Evolutionary conservation across 148 eudicot genomes (phyloP), one percentile per base, ranked within the genome.

Genomic region (Limonium bicolor): DNA sequence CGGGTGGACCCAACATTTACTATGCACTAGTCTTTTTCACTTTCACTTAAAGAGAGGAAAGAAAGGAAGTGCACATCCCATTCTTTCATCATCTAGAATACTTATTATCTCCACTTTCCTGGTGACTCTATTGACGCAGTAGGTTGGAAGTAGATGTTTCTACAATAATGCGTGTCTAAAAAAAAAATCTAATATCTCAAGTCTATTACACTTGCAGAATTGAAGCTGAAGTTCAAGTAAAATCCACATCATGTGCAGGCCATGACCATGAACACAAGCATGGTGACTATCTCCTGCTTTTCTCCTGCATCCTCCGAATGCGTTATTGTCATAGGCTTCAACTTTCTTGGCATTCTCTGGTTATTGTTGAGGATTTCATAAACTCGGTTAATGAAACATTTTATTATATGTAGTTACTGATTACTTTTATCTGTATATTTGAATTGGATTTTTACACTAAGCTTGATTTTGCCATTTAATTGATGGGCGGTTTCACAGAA

Each of bases 401-500:
- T n/a, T n/a, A n/a, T n/a, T n/a, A n/a, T n/a, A n/a, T n/a, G n/a
- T n/a, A n/a, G n/a, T n/a, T n/a, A n/a, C n/a, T n/a, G n/a, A n/a
- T n/a, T n/a, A n/a, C n/a, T n/a, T n/a, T n/a, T n/a, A n/a, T n/a
- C n/a, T n/a, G n/a, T n/a, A n/a, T n/a, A n/a, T n/a, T n/a, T n/a
- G n/a, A n/a, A n/a, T n/a, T n/a, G n/a, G n/a, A n/a, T n/a, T n/a
- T 29, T 82, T 54, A n/a, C n/a, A n/a, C n/a, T n/a, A n/a, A n/a
- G n/a, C n/a, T n/a, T n/a, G n/a, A n/a, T n/a, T n/a, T n/a, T n/a
- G n/a, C n/a, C n/a, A n/a, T n/a, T n/a, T n/a, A n/a, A n/a, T n/a
- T n/a, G n/a, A n/a, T n/a, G n/a, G 88, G 82, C 29, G 92, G 82
- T 73, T 93, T 86, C 75, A 29, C 46, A 79, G 96, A 67, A 38